A percentile compares a stretch with the other conserved stretches of the same genome.
Conservation (phyloP, 2,329 filamentous ascomycete genomes). For the Colletotrichum sp. region DNA sequence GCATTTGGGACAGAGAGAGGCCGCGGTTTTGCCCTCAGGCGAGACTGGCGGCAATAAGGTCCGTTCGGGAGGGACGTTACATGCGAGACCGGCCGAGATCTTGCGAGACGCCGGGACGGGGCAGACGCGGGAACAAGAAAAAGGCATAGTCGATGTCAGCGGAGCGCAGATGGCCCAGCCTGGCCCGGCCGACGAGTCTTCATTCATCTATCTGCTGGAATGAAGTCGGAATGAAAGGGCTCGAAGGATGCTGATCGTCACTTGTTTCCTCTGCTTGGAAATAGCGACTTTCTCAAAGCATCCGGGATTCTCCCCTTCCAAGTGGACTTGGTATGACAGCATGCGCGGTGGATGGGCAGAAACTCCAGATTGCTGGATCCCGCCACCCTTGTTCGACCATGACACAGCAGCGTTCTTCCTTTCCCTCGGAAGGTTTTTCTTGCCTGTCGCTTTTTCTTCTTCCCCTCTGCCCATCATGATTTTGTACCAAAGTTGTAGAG, state of each 20-base stretch:
- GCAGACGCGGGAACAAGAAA: not conserved
- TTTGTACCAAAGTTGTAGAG: not conserved
- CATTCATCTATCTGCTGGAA: slow-evolving; percentile 14
- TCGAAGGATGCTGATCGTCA: slow-evolving; percentile 13
- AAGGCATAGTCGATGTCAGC: not conserved
- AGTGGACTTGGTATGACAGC: slow-evolving; percentile 12
- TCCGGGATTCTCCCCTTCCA: not conserved
- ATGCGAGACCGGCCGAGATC: slow-evolving; percentile 6
- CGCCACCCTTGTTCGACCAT: not conserved
- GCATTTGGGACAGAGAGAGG: not conserved
- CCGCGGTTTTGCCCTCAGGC: not conserved
- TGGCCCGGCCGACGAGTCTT: not conserved
- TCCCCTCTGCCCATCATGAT: not conserved
- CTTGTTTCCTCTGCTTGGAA: not conserved
- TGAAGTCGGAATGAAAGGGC: slow-evolving; percentile 9
- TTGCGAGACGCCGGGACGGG: not conserved
- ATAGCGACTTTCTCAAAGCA: not conserved
- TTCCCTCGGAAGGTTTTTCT: not conserved
- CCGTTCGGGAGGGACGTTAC: not conserved
- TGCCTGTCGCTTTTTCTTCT: not conserved
- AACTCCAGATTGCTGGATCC: slow-evolving; percentile 1
- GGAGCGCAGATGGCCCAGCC: not conserved
- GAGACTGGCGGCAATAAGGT: not conserved
- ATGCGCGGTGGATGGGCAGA: slow-evolving; percentile 4
- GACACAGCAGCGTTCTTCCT: not conserved